These are phyloP conservation scores for Eucalyptus dawsonii DNA, from an alignment of 345 rosid genomes.

Conservation along the genomic window DNA sequence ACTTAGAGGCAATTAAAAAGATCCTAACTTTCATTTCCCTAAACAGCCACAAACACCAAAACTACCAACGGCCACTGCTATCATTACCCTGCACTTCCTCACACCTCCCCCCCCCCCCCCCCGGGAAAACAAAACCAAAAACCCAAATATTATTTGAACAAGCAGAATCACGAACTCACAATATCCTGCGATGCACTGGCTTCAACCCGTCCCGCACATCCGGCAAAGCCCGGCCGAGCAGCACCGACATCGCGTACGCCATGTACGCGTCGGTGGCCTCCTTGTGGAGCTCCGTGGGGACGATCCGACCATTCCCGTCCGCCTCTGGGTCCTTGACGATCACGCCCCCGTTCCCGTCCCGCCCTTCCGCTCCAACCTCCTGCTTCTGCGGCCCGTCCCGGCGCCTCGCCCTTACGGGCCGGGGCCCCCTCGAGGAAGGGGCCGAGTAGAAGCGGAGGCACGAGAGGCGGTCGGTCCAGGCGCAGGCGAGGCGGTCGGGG, in stretches of 20 bases:
- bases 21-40: neutral
- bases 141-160: neutral
- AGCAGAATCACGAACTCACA: slow-evolving; percentile 27
- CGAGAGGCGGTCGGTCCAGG: slow-evolving; percentile 9
- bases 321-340: slow-evolving; percentile 12
- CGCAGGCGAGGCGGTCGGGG: slow-evolving; percentile 1
- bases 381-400: slow-evolving; percentile 1
- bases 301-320: slow-evolving; percentile 20
- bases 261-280: slow-evolving; percentile 89
- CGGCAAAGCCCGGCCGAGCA: slow-evolving; percentile 92
- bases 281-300: slow-evolving; percentile 66
- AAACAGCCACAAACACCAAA: neutral
- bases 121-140: neutral
- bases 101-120: neutral
- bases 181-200: slow-evolving; percentile 89
- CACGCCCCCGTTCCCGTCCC: slow-evolving; percentile 33
- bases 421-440: neutral
- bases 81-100: neutral
- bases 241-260: slow-evolving; percentile 86
- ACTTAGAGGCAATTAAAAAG: neutral
- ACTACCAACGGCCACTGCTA: neutral
- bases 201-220: slow-evolving; percentile 91
- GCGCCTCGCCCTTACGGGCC: slow-evolving; percentile 6
- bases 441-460: slow-evolving; percentile 26
- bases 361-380: neutral